Conservation (phyloP, 2,329 filamentous ascomycete genomes). For the Xylariaceae sp. region DNA sequence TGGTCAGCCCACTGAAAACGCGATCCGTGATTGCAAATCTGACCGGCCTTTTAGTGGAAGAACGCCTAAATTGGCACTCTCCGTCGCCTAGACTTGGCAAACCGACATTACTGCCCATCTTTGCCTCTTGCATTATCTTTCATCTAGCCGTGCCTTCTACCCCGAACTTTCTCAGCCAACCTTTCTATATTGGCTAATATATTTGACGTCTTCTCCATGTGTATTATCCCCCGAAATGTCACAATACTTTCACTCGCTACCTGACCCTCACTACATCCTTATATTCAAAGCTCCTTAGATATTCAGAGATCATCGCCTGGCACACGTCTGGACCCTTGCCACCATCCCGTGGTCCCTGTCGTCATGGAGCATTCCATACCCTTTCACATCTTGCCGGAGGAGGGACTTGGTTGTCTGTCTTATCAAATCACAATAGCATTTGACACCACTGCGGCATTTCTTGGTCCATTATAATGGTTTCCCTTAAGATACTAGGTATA, state of each 20-base stretch:
- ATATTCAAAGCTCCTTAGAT: too few species aligned
- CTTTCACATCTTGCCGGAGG: not conserved
- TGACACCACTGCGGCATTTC: not conserved
- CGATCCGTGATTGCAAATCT: conserved; percentile 2
- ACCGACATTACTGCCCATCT: too few species aligned
- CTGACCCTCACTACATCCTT: too few species aligned
- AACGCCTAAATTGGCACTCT: not conserved
- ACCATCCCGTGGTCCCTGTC: conserved; percentile 1
- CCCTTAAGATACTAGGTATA: not conserved
- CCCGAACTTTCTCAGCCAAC: conserved; percentile 1
- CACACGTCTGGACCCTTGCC: conserved; percentile 1
- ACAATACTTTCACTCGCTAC: too few species aligned
- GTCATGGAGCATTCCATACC: not conserved
- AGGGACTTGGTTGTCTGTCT: not conserved
- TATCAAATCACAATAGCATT: too few species aligned
- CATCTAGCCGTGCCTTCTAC: not conserved
- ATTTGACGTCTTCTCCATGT: not conserved
- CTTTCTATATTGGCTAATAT: conserved; percentile 11
- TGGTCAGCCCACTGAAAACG: not conserved
- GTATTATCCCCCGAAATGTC: not conserved
- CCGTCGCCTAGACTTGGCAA: not conserved
- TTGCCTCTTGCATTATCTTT: not conserved
- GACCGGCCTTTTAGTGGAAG: not conserved
- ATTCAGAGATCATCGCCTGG: too few species aligned
- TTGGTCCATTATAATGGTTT: conserved; percentile 9